phyloP scores from a whole-genome alignment of 805 yeast species.

The Saccharomycopsis javanensis region DNA sequence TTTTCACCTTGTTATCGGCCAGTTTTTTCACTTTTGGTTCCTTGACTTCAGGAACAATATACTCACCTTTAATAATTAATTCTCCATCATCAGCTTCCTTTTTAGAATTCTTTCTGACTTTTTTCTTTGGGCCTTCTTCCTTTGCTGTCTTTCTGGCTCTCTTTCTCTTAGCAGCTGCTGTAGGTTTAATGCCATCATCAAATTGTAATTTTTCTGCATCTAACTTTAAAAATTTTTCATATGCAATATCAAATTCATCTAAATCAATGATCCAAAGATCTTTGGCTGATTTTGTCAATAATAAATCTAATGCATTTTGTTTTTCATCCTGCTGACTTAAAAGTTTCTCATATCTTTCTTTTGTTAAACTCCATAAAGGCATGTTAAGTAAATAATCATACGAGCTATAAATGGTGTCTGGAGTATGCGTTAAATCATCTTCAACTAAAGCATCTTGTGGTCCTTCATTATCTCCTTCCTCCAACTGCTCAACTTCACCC shows the following conservation, averaged over 20 bases:
- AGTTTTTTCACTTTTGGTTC: conserved; percentile 9
- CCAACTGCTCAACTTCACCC: conserved; percentile 33
- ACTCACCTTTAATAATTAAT: conserved; percentile 11
- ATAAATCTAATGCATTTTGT: conserved; percentile 56
- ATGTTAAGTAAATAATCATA: conserved; percentile 86
- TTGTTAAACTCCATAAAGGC: conserved; percentile 90
- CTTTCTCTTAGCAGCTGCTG: conserved; percentile 6
- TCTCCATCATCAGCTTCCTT: conserved; percentile 2
- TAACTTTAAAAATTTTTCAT: conserved; percentile 55
- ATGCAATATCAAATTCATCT: conserved; percentile 57
- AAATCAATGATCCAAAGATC: conserved; percentile 84
- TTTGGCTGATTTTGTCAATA: conserved; percentile 65
- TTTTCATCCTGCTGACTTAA: conserved; percentile 62
- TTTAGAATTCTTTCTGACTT: conserved; percentile 4
- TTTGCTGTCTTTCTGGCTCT: conserved; percentile 13
- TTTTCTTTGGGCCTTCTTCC: conserved; percentile 10
- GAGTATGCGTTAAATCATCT: conserved; percentile 29
- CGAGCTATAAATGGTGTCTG: conserved; percentile 46
- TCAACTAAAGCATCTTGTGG: conserved; percentile 26
- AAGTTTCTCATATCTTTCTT: conserved; percentile 76
- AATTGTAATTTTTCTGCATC: conserved; percentile 44
- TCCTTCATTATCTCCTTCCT: conserved; percentile 30
- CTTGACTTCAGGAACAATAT: conserved; percentile 14
- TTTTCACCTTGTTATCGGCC: conserved; percentile 9
- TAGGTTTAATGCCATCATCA: conserved; percentile 5